These are phyloP conservation scores for Osmozyma mogii DNA, from an alignment of 805 yeast genomes.

Conservation along the genomic window DNA sequence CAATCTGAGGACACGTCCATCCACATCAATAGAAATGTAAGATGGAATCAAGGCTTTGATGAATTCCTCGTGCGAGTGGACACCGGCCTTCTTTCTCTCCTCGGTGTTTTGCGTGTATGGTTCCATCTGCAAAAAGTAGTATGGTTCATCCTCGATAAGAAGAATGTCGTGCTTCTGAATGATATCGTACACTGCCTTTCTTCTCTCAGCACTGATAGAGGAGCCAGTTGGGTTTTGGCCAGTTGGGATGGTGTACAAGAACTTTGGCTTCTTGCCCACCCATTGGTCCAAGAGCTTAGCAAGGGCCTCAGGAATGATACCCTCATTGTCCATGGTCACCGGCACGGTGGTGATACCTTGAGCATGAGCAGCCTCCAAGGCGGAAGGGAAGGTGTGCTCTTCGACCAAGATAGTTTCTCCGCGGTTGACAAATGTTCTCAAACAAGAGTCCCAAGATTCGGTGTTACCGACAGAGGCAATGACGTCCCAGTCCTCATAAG, in stretches of 20 bases:
- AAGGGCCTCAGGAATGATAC: slow-evolving; percentile 67
- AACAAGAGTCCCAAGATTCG: slow-evolving; percentile 77
- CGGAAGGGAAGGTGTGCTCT: slow-evolving; percentile 75
- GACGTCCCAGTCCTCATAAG: slow-evolving; percentile 58
- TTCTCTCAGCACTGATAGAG: slow-evolving; percentile 68
- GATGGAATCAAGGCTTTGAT: slow-evolving; percentile 63
- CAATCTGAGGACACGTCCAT: slow-evolving; percentile 83
- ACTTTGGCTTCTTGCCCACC: slow-evolving; percentile 72
- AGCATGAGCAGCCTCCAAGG: slow-evolving; percentile 74
- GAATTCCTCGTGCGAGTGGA: slow-evolving; percentile 55
- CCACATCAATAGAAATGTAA: slow-evolving; percentile 65
- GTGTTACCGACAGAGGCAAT: slow-evolving; percentile 78
- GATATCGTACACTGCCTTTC: slow-evolving; percentile 63
- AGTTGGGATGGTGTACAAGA: slow-evolving; percentile 85
- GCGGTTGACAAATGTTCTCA: slow-evolving; percentile 67
- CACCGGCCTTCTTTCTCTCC: slow-evolving; percentile 24
- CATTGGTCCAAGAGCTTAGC: slow-evolving; percentile 58
- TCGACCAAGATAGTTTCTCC: slow-evolving; percentile 84
- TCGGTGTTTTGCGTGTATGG: slow-evolving; percentile 44
- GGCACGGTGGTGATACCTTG: slow-evolving; percentile 64
- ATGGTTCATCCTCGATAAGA: slow-evolving; percentile 93
- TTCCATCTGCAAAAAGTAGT: slow-evolving; percentile 93
- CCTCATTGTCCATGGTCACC: slow-evolving; percentile 69
- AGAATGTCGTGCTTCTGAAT: slow-evolving; percentile 82
- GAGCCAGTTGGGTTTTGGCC: slow-evolving; percentile 99